Evolutionary conservation across 2,329 filamentous ascomycete genomes (phyloP).

Genomic region (Microdochium nivale): DNA sequence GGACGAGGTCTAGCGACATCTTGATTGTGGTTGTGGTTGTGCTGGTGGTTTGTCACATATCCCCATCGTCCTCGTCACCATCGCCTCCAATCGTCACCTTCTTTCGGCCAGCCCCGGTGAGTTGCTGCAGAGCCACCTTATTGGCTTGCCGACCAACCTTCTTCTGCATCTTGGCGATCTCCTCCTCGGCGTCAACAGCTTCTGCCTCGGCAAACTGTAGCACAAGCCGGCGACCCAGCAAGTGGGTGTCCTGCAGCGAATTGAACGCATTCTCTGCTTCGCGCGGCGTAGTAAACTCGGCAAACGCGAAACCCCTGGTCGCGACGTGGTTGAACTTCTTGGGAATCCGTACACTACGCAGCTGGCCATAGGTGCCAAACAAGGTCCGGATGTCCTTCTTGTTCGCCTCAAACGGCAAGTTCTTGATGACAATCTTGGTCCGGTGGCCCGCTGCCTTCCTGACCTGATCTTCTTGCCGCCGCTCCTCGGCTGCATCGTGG

Average conservation of each 20-base stretch:
- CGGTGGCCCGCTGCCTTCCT: conserved; percentile 69
- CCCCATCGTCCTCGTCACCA: conserved; percentile 50
- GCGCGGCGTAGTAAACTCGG: conserved; percentile 83
- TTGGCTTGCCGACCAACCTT: conserved; percentile 88
- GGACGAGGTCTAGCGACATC: not conserved
- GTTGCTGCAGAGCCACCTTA: conserved; percentile 81
- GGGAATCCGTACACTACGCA: conserved; percentile 85
- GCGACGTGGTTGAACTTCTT: conserved; percentile 88
- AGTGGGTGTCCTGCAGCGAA: conserved; percentile 83
- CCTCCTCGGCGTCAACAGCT: conserved; percentile 83
- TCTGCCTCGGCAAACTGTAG: conserved; percentile 88
- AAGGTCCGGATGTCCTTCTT: conserved; percentile 87
- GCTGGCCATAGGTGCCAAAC: conserved; percentile 83
- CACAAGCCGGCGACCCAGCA: conserved; percentile 81
- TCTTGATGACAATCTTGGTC: conserved; percentile 97
- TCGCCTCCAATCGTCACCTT: conserved; percentile 82
- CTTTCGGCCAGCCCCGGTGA: conserved; percentile 74
- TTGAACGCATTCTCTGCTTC: conserved; percentile 89
- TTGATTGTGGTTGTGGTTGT: conserved; percentile 12
- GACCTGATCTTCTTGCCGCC: conserved; percentile 70
- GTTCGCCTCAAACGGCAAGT: conserved; percentile 88
- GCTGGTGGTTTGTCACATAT: conserved; percentile 23
- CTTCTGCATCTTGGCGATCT: conserved; percentile 94
- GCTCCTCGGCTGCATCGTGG: conserved; percentile 78
- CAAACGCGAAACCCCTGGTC: conserved; percentile 87